Base-by-base conservation (phyloP, 2,329 filamentous ascomycete species). In the Fusarium tuaranense region DNA sequence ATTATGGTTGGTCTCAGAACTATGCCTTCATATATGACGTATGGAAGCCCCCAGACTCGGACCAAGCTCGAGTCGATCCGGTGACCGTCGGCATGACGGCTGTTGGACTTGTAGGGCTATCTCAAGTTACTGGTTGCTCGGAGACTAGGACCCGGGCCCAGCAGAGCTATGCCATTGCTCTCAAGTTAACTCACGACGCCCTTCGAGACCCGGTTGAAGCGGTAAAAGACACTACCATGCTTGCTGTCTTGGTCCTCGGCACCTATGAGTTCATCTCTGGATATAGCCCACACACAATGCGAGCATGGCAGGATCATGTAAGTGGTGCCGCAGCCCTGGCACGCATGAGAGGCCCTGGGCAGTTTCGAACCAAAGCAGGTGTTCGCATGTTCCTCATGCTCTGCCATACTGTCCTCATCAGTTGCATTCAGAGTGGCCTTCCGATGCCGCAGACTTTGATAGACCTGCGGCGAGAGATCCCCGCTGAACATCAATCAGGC, bases 191-290 rank as follows among this genome's bases (percentile, higher is more conserved):
- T 9, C 89, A 89, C 62, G 78, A 81, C 20, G 87, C 88, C 3
- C 82, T 90, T n/a, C 80, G 82, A 55, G 80, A 87, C 63, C 84
- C 87, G 1, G 75, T 70, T 16, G 83, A 86, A 65, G 84, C 82
- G 12, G 77, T 84, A 76, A 87, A 86, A 74, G 87, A 87, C 71
- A 87, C 83, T 48, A 90, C 88, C 0, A 86, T 90, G 84, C 85
- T 87, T 36, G 85, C 83, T 1, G 85, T 90, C 18, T 82, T 90
- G 57, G 86, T 90, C 55, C 82, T 90, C 7, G 86, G 87, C 51
- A 86, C 88, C 6, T 90, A 87, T 71, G 88, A 90, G 78, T 87
- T 87, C 74, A 83, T 90, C 69, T 86, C 87, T 13, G 87, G 87
- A 18, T 83, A 81, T 22, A 84, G 82, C 8, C 80, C 83, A 9